Evolutionary conservation across 108 stramenopile species (phyloP).

Genomic region (Cylindrotheca closterium): DNA sequence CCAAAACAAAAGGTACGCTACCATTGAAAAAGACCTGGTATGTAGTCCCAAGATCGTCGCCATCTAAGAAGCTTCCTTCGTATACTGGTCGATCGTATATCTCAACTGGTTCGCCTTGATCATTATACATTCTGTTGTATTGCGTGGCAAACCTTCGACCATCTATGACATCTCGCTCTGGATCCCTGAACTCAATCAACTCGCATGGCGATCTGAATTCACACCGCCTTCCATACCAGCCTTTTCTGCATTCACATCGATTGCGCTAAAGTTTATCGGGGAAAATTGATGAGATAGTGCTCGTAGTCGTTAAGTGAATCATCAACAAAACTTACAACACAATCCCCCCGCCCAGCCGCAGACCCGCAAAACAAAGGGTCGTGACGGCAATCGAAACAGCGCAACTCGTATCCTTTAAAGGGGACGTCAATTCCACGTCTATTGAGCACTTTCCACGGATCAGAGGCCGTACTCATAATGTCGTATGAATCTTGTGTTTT

Average conservation of each 20-base stretch:
- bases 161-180: neutral
- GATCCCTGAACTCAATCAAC: neutral
- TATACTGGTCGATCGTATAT: neutral
- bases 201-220: neutral
- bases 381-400: neutral
- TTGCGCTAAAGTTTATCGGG: too few relatives aligned
- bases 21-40: neutral
- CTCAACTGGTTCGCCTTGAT: neutral
- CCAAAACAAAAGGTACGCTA: too few relatives aligned
- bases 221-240: neutral
- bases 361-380: neutral
- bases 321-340: neutral
- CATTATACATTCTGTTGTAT: neutral
- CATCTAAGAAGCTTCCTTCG: neutral
- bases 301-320: neutral
- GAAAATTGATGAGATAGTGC: neutral
- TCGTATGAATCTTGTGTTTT: neutral
- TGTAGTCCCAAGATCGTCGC: neutral
- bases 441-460: neutral
- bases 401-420: neutral
- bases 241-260: neutral
- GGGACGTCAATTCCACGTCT: neutral
- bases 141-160: neutral
- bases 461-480: neutral
- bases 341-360: neutral